These are phyloP conservation scores for Melaleuca quinquenervia DNA, from an alignment of 345 rosid species.

Conservation along the genomic window DNA sequence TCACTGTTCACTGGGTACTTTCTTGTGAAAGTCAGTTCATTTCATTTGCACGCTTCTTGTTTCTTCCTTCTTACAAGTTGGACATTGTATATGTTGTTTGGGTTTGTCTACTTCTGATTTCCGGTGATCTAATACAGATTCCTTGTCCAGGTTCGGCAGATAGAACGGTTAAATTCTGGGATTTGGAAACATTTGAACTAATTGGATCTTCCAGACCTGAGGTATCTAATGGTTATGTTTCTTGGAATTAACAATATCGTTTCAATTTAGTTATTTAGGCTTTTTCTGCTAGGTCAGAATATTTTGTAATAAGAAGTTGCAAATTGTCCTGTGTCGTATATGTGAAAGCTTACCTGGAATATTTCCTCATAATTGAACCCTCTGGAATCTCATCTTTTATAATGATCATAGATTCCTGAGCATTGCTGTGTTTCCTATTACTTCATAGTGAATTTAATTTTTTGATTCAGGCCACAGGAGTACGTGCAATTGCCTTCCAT, in stretches of 20 bases:
- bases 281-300: background rate
- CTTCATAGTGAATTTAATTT: background rate
- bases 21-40: background rate
- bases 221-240: conserved; percentile 28
- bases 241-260: background rate
- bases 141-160: conserved; percentile 87
- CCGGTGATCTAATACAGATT: background rate
- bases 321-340: background rate
- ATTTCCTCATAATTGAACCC: background rate
- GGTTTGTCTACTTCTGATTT: background rate
- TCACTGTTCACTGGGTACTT: background rate
- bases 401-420: background rate
- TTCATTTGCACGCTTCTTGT: background rate
- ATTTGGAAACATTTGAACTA: conserved; percentile 93
- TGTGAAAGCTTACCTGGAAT: background rate
- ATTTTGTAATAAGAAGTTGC: background rate
- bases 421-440: background rate
- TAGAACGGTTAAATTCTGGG: conserved; percentile 96
- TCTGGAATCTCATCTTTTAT: background rate
- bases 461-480: conserved; percentile 57
- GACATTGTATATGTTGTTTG: background rate
- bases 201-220: conserved; percentile 91
- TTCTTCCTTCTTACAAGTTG: background rate
- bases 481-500: conserved; percentile 63
- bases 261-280: background rate